These are phyloP conservation scores for Fusarium pseudonygamai DNA, from an alignment of 2,329 filamentous ascomycete genomes.

Conservation along the genomic window DNA sequence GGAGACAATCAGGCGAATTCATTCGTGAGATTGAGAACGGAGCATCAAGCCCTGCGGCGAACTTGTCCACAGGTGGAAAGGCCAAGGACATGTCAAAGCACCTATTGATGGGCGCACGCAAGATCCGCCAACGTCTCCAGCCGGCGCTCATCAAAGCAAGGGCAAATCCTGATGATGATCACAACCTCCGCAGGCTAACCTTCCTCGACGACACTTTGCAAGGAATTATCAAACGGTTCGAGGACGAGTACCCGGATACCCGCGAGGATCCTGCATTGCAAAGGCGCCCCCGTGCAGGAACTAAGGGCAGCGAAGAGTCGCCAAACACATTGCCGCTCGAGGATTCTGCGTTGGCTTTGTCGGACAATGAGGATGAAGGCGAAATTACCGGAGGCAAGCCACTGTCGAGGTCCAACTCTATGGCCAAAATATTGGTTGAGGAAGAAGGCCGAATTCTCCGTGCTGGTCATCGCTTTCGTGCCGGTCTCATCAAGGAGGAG, in stretches of 20 bases:
- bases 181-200: constrained; percentile 81
- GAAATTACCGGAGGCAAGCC: constrained; percentile 53
- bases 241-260: constrained; percentile 95
- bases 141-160: constrained; percentile 81
- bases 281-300: constrained; percentile 17
- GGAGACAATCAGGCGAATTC: constrained; percentile 62
- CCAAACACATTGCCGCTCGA: constrained; percentile 39
- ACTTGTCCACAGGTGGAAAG: constrained; percentile 61
- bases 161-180: constrained; percentile 74
- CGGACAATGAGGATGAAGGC: constrained; percentile 61
- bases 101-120: constrained; percentile 84
- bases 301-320: constrained; percentile 33
- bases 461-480: constrained; percentile 65
- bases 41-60: constrained; percentile 54
- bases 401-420: constrained; percentile 62
- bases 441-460: constrained; percentile 67
- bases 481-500: constrained; percentile 61
- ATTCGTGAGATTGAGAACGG: constrained; percentile 63
- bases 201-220: constrained; percentile 91
- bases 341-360: constrained; percentile 52
- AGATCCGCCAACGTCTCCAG: constrained; percentile 85
- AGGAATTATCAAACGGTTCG: constrained; percentile 93
- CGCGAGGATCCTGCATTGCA: constrained; percentile 54
- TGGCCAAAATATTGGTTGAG: constrained; percentile 63
- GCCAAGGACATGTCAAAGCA: constrained; percentile 95